These are phyloP conservation scores for Tolypocladium endophyticum DNA, from an alignment of 2,329 filamentous ascomycete genomes.

Conservation along the genomic window DNA sequence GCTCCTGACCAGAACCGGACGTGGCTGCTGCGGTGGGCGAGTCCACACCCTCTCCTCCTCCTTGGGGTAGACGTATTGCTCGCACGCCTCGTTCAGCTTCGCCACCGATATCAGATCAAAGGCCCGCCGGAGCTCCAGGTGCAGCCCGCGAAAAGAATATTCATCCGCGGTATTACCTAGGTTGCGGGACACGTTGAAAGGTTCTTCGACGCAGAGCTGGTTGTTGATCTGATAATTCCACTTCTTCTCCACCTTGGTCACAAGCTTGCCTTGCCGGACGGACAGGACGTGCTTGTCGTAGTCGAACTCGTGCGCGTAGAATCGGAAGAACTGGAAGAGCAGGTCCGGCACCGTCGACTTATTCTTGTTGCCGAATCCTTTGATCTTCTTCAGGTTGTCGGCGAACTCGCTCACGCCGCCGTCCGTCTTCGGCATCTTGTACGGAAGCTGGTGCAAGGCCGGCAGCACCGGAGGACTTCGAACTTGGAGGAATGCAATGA, in stretches of 20 bases:
- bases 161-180: constrained; percentile 95
- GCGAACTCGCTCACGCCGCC: constrained; percentile 70
- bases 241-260: constrained; percentile 76
- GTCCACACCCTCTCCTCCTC: constrained; percentile 60
- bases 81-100: constrained; percentile 74
- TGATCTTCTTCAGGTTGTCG: constrained; percentile 68
- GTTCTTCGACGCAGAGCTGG: constrained; percentile 88
- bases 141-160: constrained; percentile 83
- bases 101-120: constrained; percentile 73
- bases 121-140: constrained; percentile 78
- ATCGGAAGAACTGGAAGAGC: constrained; percentile 92
- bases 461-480: constrained; percentile 76
- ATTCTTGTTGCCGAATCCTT: constrained; percentile 67
- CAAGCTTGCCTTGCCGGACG: constrained; percentile 66
- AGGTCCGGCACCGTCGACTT: constrained; percentile 73
- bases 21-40: constrained; percentile 42
- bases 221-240: constrained; percentile 78
- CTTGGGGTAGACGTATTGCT: constrained; percentile 78
- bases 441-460: constrained; percentile 61
- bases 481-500: constrained; percentile 90
- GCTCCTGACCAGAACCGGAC: constrained; percentile 48
- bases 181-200: constrained; percentile 83
- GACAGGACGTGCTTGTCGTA: constrained; percentile 80
- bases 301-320: constrained; percentile 88
- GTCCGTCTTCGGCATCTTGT: constrained; percentile 41